Conservation (phyloP, 768 basidiomycete species). For the Lentinus brumalis region DNA sequence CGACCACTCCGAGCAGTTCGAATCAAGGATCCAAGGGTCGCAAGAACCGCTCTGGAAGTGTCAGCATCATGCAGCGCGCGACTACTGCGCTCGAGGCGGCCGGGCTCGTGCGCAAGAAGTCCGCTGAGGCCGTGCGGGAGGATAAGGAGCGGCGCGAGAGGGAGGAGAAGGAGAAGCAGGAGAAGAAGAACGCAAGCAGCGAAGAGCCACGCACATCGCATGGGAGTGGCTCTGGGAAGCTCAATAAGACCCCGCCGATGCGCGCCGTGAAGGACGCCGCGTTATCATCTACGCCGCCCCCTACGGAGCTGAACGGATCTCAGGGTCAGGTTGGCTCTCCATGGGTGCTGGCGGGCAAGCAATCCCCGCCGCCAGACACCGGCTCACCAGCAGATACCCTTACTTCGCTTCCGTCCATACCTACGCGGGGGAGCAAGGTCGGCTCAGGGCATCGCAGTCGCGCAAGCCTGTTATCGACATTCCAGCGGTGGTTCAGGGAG, state of each 20-base stretch:
- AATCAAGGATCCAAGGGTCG: constrained; percentile 49
- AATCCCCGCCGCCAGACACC: constrained; percentile 44
- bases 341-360: constrained; percentile 66
- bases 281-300: constrained; percentile 50
- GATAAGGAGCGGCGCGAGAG: constrained; percentile 61
- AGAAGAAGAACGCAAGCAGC: constrained; percentile 47
- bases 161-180: constrained; percentile 46
- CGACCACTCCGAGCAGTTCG: constrained; percentile 66
- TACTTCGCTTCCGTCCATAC: constrained; percentile 47
- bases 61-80: constrained; percentile 95
- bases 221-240: constrained; percentile 61
- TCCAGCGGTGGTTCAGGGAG: constrained; percentile 92
- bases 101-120: constrained; percentile 82
- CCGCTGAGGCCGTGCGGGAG: constrained; percentile 69
- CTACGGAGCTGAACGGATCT: constrained; percentile 30
- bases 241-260: constrained; percentile 71
- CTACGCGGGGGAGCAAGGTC: constrained; percentile 36
- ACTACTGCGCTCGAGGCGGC: constrained; percentile 89
- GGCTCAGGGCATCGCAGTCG: constrained; percentile 55
- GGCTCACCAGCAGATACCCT: constrained; percentile 56
- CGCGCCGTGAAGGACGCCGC: constrained; percentile 48
- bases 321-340: constrained; percentile 58
- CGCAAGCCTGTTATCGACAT: constrained; percentile 80
- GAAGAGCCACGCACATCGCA: constrained; percentile 68
- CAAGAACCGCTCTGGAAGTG: constrained; percentile 82